Evolutionary conservation across 1,284 basidiomycete species (phyloP).

Genomic region (Marasmius fiardii): DNA sequence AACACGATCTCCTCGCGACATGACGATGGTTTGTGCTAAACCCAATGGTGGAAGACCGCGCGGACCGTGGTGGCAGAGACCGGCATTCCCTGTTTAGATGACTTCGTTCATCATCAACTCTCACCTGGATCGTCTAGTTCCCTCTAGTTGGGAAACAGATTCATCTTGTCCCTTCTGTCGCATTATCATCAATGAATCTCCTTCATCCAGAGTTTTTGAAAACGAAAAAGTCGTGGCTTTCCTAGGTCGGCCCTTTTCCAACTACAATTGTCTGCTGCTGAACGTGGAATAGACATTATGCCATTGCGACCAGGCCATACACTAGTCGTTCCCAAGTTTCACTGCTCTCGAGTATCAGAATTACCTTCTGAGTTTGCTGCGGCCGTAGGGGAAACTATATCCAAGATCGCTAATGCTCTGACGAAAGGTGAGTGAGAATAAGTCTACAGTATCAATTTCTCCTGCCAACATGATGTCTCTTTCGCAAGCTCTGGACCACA

Average conservation of each 20-base stretch:
- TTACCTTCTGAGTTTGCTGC: conserved; percentile 59
- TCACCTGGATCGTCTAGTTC: conserved; percentile 44
- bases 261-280: neutral
- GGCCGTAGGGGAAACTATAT: conserved; percentile 54
- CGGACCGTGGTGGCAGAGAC: no score
- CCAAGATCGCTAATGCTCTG: conserved; percentile 59
- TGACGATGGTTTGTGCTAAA: no score
- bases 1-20: conserved; percentile 41
- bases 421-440: conserved; percentile 44
- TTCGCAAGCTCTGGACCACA: conserved; percentile 54
- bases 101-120: conserved; percentile 70
- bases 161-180: conserved; percentile 59
- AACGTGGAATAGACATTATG: conserved; percentile 52
- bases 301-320: conserved; percentile 67
- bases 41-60: no score
- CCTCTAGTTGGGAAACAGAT: conserved; percentile 42
- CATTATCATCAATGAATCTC: conserved; percentile 47
- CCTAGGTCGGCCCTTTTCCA: conserved; percentile 41
- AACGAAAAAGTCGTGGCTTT: conserved; percentile 67
- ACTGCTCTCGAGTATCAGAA: conserved; percentile 60
- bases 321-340: conserved; percentile 65
- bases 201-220: conserved; percentile 56
- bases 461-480: neutral
- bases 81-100: conserved; percentile 38
- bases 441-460: neutral